Percentiles rank a stretch among this genome's conserved stretches.
Conservation (phyloP, 306 rosid genomes). For the Quercus aquifolioides region DNA sequence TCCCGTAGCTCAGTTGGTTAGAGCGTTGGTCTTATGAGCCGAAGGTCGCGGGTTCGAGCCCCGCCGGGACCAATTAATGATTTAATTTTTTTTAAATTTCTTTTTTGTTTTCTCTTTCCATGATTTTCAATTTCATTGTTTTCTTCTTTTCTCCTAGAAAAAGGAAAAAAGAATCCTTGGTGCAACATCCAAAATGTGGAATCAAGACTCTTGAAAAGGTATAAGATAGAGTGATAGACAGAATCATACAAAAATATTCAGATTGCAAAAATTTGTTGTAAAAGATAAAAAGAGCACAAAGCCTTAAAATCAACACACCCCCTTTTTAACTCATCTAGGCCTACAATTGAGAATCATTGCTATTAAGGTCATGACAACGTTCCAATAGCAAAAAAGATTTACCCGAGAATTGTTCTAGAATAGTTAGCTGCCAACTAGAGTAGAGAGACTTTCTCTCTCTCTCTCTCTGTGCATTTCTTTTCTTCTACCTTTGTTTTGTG, state of each 20-base stretch:
- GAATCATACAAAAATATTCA: background rate
- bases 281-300: background rate
- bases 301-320: too few relatives aligned
- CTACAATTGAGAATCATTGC: too few relatives aligned
- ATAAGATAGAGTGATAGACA: background rate
- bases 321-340: too few relatives aligned
- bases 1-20: background rate
- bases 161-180: too few relatives aligned
- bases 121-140: too few relatives aligned
- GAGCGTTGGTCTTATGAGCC: slow-evolving; percentile 4
- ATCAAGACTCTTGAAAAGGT: background rate
- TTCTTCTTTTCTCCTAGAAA: too few relatives aligned
- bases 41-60: background rate
- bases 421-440: background rate
- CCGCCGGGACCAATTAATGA: background rate
- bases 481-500: background rate
- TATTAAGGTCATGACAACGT: too few relatives aligned
- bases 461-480: too few relatives aligned
- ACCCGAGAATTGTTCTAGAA: background rate
- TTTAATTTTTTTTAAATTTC: too few relatives aligned
- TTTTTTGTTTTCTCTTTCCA: too few relatives aligned
- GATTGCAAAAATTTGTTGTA: background rate
- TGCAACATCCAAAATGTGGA: background rate
- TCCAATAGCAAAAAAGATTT: too few relatives aligned
- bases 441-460: background rate